A percentile compares a stretch with the other conserved stretches of the same genome.
Evolutionary conservation across 2,329 filamentous ascomycete genomes (phyloP).

Genomic region (Neofusicoccum parvum): DNA sequence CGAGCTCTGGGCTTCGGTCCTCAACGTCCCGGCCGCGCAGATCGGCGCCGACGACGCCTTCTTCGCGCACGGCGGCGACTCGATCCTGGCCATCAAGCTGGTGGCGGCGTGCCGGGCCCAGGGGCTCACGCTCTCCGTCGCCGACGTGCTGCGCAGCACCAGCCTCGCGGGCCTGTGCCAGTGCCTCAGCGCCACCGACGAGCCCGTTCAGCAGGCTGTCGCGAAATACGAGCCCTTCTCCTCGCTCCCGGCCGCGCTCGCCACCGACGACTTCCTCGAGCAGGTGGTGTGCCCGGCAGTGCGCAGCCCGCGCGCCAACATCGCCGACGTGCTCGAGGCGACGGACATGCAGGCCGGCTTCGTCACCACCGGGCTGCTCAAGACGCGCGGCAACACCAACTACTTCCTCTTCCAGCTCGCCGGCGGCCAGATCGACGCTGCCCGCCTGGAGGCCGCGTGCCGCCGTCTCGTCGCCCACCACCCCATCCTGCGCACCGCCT

Average conservation of each 20-base stretch:
- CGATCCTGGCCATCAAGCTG: not conserved
- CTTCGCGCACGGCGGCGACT: not conserved
- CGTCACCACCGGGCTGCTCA: not conserved
- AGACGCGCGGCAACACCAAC: constrained; percentile 1
- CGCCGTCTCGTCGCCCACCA: constrained; percentile 34
- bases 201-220: not conserved
- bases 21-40: not conserved
- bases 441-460: not conserved
- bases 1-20: not conserved
- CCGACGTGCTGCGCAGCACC: constrained; percentile 8
- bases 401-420: not conserved
- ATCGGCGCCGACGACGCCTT: not conserved
- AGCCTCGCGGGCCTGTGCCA: not conserved
- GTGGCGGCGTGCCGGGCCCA: not conserved
- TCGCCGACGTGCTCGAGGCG: constrained; percentile 4
- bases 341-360: constrained; percentile 5
- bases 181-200: not conserved
- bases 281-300: not conserved
- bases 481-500: constrained; percentile 39
- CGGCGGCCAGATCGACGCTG: not conserved
- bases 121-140: not conserved
- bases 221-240: not conserved
- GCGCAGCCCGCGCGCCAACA: not conserved
- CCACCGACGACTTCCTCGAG: not conserved
- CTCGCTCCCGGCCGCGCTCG: not conserved